phyloP scores from a whole-genome alignment of 2,329 filamentous ascomycete species.

The Blastomyces parvus region DNA sequence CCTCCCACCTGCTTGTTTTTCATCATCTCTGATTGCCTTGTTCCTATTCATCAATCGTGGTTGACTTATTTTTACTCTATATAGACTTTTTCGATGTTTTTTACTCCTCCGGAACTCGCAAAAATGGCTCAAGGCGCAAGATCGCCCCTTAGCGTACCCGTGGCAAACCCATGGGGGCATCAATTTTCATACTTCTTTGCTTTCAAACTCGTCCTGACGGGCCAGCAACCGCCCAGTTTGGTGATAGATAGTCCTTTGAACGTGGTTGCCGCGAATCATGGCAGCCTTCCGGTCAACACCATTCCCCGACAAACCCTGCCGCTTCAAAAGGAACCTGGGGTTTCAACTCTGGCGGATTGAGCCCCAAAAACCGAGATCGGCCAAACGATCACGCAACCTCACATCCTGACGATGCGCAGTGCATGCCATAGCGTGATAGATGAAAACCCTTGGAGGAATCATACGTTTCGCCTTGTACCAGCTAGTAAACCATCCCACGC shows the following conservation, averaged over 20 bases:
- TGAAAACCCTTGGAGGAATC: background rate
- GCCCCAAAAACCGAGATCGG: background rate
- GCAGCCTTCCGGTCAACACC: background rate
- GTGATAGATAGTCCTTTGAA: background rate
- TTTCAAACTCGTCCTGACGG: background rate
- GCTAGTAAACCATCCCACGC: background rate
- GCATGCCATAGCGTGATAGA: too few relatives aligned
- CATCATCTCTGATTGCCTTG: background rate
- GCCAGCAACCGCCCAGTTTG: background rate
- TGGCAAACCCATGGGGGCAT: too few relatives aligned
- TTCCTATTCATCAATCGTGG: background rate
- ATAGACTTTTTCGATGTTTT: background rate
- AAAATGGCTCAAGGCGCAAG: background rate
- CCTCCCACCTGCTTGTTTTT: background rate
- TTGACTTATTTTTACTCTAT: background rate
- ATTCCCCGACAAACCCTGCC: background rate
- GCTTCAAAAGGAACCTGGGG: background rate
- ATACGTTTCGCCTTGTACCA: background rate
- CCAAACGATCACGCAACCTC: background rate
- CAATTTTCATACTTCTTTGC: background rate
- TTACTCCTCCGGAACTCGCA: background rate
- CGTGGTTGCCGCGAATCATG: background rate
- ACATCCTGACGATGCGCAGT: background rate
- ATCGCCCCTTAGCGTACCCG: background rate
- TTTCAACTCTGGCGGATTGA: background rate